Conservation (phyloP, 805 yeast genomes). For the Candida lessepsii region DNA sequence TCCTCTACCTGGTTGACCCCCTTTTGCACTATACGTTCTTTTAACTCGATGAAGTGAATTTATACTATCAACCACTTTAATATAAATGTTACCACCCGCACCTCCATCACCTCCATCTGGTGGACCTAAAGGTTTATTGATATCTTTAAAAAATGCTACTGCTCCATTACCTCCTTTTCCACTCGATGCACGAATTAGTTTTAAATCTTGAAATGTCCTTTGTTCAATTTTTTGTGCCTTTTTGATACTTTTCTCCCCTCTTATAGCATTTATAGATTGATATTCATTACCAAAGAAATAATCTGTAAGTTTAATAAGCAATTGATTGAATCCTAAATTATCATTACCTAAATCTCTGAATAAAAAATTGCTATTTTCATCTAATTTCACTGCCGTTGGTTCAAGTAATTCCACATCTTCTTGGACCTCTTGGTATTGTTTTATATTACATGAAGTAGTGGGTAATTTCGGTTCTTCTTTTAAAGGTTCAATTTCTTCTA, state of each 20-base stretch:
- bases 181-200: constrained; percentile 62
- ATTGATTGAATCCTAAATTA: constrained; percentile 15
- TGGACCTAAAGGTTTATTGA: constrained; percentile 83
- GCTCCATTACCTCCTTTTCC: constrained; percentile 91
- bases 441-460: constrained; percentile 2
- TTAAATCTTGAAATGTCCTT: constrained; percentile 54
- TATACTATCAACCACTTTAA: constrained; percentile 73
- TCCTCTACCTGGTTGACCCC: constrained; percentile 70
- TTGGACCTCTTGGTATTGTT: background rate
- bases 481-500: constrained; percentile 12
- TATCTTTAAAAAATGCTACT: constrained; percentile 83
- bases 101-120: constrained; percentile 99
- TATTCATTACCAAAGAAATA: constrained; percentile 42
- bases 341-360: constrained; percentile 22
- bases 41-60: constrained; percentile 69
- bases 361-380: constrained; percentile 11
- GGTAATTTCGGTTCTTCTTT: constrained; percentile 8
- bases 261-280: constrained; percentile 38
- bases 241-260: constrained; percentile 26
- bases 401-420: background rate
- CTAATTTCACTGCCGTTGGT: constrained; percentile 4
- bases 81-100: constrained; percentile 80
- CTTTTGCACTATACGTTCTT: constrained; percentile 65
- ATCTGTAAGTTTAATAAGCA: constrained; percentile 29
- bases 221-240: constrained; percentile 37